These are phyloP conservation scores for Neurospora tetrasperma DNA, from an alignment of 495 filamentous ascomycete genomes.

Conservation along the genomic window DNA sequence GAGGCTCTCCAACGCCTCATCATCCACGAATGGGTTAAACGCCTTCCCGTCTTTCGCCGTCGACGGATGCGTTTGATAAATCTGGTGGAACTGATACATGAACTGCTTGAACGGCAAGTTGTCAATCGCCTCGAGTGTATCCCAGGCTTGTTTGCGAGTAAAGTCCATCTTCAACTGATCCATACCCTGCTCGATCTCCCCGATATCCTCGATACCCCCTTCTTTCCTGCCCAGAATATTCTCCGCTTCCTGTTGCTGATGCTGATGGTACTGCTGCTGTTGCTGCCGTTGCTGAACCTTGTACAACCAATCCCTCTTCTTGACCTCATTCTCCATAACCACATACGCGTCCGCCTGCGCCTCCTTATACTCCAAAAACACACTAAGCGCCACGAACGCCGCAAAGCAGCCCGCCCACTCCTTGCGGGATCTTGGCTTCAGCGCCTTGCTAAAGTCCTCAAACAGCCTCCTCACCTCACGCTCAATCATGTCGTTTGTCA, in stretches of 20 bases:
- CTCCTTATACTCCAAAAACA: slow-evolving; percentile 44
- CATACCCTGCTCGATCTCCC: neutral
- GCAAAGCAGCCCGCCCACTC: slow-evolving; percentile 44
- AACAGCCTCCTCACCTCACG: slow-evolving; percentile 36
- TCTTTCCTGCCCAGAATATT: neutral
- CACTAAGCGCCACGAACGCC: slow-evolving; percentile 38
- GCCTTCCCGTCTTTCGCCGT: slow-evolving; percentile 30
- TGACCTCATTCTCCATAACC: slow-evolving; percentile 33
- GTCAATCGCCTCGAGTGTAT: slow-evolving; percentile 21
- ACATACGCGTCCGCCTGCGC: slow-evolving; percentile 39
- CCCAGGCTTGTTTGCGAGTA: neutral
- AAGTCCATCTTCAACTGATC: neutral
- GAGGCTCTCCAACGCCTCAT: slow-evolving; percentile 16
- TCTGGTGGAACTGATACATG: slow-evolving; percentile 43
- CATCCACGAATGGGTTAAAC: slow-evolving; percentile 37
- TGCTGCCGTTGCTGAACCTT: neutral
- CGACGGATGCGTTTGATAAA: slow-evolving; percentile 37
- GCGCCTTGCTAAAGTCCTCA: slow-evolving; percentile 33
- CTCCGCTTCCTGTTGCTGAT: neutral
- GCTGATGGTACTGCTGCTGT: neutral
- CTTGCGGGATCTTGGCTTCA: slow-evolving; percentile 36
- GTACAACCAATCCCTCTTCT: neutral
- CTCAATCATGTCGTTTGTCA: slow-evolving; percentile 38
- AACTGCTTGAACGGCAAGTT: slow-evolving; percentile 44
- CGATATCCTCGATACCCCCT: neutral